Evolutionary conservation across 768 basidiomycete species (phyloP).

Genomic region (Boletellus emodensis): DNA sequence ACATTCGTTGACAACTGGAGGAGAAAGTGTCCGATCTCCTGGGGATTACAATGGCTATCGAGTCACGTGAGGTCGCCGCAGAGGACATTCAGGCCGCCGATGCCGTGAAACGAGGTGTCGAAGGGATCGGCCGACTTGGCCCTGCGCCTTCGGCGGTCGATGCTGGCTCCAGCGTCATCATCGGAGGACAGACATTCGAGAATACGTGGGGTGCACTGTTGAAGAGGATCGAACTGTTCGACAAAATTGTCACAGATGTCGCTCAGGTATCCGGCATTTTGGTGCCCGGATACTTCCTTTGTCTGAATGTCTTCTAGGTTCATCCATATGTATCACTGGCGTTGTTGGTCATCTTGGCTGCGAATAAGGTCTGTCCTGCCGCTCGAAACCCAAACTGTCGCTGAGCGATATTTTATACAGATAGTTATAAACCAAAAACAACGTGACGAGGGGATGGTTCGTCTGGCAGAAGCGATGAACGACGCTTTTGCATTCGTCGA

Average conservation of each 20-base stretch:
- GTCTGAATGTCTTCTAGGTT: background rate
- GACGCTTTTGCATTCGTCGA: too few relatives aligned
- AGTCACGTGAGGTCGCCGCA: background rate
- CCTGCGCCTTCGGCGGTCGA: background rate
- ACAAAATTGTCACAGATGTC: background rate
- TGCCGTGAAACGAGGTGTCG: too few relatives aligned
- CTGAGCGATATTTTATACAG: background rate
- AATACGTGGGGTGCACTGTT: background rate
- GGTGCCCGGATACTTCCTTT: too few relatives aligned
- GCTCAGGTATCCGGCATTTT: background rate
- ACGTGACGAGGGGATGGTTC: background rate
- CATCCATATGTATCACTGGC: slow-evolving; percentile 4
- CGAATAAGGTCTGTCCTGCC: background rate
- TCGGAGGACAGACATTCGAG: background rate
- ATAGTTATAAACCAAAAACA: background rate
- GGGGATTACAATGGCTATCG: background rate
- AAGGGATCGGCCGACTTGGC: too few relatives aligned
- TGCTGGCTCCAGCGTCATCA: too few relatives aligned
- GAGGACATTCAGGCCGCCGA: background rate
- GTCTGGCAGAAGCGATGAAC: too few relatives aligned
- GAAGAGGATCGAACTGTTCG: background rate
- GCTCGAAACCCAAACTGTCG: background rate
- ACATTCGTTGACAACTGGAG: too few relatives aligned
- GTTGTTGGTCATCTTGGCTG: background rate
- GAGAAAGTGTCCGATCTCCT: background rate